Base-by-base conservation (phyloP, 768 basidiomycete genomes). In the Guyanaporus albipodus region DNA sequence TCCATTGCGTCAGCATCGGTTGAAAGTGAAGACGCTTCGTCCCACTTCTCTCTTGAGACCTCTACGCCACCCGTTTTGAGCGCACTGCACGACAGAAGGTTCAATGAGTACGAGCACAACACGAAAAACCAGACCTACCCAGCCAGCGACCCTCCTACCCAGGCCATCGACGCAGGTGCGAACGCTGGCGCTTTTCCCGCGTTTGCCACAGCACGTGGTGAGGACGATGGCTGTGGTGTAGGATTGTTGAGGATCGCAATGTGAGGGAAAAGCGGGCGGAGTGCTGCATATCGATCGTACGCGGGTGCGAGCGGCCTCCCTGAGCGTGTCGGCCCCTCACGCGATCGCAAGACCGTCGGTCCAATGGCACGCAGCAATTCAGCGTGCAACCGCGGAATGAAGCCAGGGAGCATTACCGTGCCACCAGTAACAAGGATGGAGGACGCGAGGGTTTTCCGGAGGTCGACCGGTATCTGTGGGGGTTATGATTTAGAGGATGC, bases 111-210 rank as follows among this genome's bases (percentile, higher is more conserved):
- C 27, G 31, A 26, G 15, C 18, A 18, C 6, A 14, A 3, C 2
- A 11, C 26, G 6, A 33, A 8, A 32, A 43, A 23, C 0, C 53
- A 10, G 28, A 75, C 83, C 53, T 66, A 92, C 86, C 94, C 95
- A 3, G 93, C 91, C 17, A 98, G 63, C 18, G 90, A 92, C 0
- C 91, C 95, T 4, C 95, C 95, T 10, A 99, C 82, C 95, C 95
- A 99, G 0, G 85, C 77, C 68, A 94, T 73, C 27, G 82, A 73
- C 1, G 83, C 81, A 2, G 92, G 87, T 4, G 83, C 70, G 68
- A 95, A 97, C 0, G 88, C 86, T 0, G 95, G 94, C 0, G 91
- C 92, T 55, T 81, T 86, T 2, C 92, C 94, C 2, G 82, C 83
- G 52, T 83, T 84, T 0, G 73, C 75, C 17, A 62, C 70, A 3